Base-by-base conservation (phyloP, 768 basidiomycete genomes). In the Mycena vitilis region DNA sequence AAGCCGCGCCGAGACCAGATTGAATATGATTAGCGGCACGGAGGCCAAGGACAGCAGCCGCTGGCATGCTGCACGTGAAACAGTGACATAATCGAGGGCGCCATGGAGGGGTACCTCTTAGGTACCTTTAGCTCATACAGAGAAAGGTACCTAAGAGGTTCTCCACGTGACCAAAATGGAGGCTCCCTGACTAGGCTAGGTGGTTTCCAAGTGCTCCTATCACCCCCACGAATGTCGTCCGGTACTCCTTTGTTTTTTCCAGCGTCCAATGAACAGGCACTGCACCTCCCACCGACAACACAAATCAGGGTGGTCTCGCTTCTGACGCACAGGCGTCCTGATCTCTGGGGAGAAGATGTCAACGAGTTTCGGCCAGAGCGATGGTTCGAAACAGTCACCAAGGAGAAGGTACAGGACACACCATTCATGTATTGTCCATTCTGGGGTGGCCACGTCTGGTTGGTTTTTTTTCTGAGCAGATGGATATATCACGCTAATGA, bases 341-440 rank as follows among this genome's bases (percentile, higher is more conserved):
- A 65, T 20, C 63, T 65, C 4, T 65, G 63, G 63, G 63, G 63
- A 51, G 63, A 65, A 11, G 56, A 58, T 45, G 63, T 56, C n/a
- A 48, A 65, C 44, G 63, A 65, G 36, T 65, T 65, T 23, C 55
- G 55, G 18, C 63, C 63, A n/a, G 63, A 65, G 30, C n/a, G 63
- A 8, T 65, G 63, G 63, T 25, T 65, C 37, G 63, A 65, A 20
- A 25, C 56, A 10, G 30, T 47, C 30, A 65, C 63, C 38, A 57
- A 9, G 40, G 49, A 34, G 10, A 59, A 65, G 44, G 38, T 65
- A 22, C 23, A 65, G 23, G 16, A 47, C 11, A 58, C 63, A n/a
- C 63, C 63, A 18, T 65, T 65, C 48, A 65, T 65, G 63, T 65
- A 58, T 16, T 65, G 63, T 51, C 63, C 63, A 4, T 65, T 65